Base-by-base conservation (phyloP, 139 green algal genomes). In the Chlamydomonas eustigma region DNA sequence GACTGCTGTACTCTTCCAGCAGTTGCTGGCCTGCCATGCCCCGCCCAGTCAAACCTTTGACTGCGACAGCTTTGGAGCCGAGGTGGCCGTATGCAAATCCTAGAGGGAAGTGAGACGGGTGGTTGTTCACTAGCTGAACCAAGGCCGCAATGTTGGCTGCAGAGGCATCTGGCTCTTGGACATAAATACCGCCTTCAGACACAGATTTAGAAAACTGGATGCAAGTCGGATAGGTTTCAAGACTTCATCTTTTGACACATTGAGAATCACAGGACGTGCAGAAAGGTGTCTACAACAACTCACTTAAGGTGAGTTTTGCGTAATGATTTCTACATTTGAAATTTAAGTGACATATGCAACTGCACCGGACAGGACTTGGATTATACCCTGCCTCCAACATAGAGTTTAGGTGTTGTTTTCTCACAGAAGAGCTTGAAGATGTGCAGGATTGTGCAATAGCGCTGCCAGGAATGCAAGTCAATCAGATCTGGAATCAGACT, bases 121-220 rank as follows among this genome's bases (percentile, higher is more conserved):
- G 32, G 0, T 33, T 34, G 30, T 83, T 81, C 38, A 82, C 77
- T 25, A 89, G 81, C 4, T 51, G 39, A 24, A 81, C 67, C n/a
- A 91, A 73, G 1, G 86, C 78, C 37, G 84, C 72, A 8, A 87
- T 50, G 0, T 52, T 39, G 3, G 76, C 63, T 24, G 86, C 51
- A 18, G 50, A 65, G 22, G 78, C 81, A 75, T 91, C 86, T 1
- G 84, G 82, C 83, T 91, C 86, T 77, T 91, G 86, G 44, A 90
- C 77, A 64, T 91, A 91, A 65, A 91, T 84, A 30, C 86, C 86
- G 4, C 80, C 84, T 76, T 71, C 12, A 58, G 44, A 58, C n/a
- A n/a, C n/a, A n/a, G n/a, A n/a, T n/a, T n/a, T n/a, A n/a, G n/a
- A n/a, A n/a, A n/a, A n/a, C n/a, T n/a, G n/a, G n/a, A n/a, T n/a